These are phyloP conservation scores for Colletotrichum sublineola DNA, from an alignment of 2,329 filamentous ascomycete species.

Conservation along the genomic window DNA sequence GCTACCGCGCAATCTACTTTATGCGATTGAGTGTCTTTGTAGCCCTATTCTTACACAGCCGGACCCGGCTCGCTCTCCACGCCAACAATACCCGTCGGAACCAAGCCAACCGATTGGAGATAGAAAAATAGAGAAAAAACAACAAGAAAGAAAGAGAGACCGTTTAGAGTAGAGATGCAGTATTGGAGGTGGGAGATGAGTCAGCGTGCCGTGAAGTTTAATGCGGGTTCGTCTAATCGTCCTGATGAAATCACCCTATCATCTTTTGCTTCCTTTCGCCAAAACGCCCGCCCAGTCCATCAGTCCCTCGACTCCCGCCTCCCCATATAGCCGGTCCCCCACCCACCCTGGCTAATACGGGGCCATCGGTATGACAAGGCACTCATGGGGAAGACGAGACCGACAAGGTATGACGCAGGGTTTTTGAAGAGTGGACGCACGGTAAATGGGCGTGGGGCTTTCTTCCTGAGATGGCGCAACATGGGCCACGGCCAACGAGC, in stretches of 20 bases:
- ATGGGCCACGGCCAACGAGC: background rate
- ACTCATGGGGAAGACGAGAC: background rate
- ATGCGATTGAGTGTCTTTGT: conserved; percentile 26
- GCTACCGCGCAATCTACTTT: conserved; percentile 22
- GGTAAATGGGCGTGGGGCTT: background rate
- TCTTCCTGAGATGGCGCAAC: too few relatives aligned
- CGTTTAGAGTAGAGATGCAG: conserved; percentile 42
- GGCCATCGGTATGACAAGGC: background rate
- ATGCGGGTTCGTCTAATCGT: conserved; percentile 39
- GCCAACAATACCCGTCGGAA: conserved; percentile 7
- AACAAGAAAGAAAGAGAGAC: conserved; percentile 5
- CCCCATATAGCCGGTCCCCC: background rate
- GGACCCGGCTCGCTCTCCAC: conserved; percentile 17
- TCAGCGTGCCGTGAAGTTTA: conserved; percentile 21
- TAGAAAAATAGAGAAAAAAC: conserved; percentile 6
- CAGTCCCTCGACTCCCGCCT: background rate
- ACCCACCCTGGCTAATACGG: background rate
- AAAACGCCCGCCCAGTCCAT: background rate
- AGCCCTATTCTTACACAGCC: conserved; percentile 40
- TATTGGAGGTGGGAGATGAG: conserved; percentile 3
- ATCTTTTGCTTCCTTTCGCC: conserved; percentile 6
- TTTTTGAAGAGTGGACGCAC: background rate
- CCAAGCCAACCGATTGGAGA: conserved; percentile 5
- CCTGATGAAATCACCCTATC: conserved; percentile 1
- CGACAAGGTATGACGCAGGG: background rate